A percentile compares a stretch with the other conserved stretches of the same genome.
Evolutionary conservation across 495 filamentous ascomycete species (phyloP).

Genomic region (Ascobolus immersus): DNA sequence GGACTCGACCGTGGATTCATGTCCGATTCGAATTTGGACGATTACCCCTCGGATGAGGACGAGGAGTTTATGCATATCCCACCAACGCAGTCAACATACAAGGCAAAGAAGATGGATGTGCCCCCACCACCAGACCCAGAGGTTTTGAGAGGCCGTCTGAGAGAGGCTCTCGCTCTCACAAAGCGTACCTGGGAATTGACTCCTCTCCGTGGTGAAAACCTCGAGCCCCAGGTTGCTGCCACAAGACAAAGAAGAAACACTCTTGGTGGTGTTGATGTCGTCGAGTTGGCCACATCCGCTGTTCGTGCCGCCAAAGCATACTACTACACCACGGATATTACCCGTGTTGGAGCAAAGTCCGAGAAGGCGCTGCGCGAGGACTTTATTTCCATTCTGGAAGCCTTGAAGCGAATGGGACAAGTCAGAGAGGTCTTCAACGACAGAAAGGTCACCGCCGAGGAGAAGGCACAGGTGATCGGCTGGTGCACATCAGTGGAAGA

Average conservation of each 20-base stretch:
- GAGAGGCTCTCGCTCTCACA: constrained; percentile 36
- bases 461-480: constrained; percentile 38
- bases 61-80: constrained; percentile 64
- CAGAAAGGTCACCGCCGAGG: constrained; percentile 51
- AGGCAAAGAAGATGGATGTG: constrained; percentile 57
- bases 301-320: constrained; percentile 88
- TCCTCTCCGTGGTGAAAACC: no score
- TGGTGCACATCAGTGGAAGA: constrained; percentile 57
- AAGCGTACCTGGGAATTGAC: constrained; percentile 37
- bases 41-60: constrained; percentile 31
- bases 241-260: constrained; percentile 13
- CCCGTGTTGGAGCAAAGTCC: constrained; percentile 13
- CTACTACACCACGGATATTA: constrained; percentile 27
- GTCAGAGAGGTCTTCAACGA: no score
- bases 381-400: constrained; percentile 60
- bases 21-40: constrained; percentile 31
- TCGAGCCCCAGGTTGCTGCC: constrained; percentile 10
- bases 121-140: constrained; percentile 64
- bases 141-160: constrained; percentile 49
- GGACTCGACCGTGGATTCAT: constrained; percentile 15
- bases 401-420: constrained; percentile 68
- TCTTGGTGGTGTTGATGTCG: constrained; percentile 14
- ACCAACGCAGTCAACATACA: constrained; percentile 89
- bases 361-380: constrained; percentile 26
- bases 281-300: constrained; percentile 52